A percentile compares a stretch with the other conserved stretches of the same genome.
These are phyloP conservation scores for Cyberlindnera bimundalis DNA, from an alignment of 805 yeast genomes.

Conservation along the genomic window DNA sequence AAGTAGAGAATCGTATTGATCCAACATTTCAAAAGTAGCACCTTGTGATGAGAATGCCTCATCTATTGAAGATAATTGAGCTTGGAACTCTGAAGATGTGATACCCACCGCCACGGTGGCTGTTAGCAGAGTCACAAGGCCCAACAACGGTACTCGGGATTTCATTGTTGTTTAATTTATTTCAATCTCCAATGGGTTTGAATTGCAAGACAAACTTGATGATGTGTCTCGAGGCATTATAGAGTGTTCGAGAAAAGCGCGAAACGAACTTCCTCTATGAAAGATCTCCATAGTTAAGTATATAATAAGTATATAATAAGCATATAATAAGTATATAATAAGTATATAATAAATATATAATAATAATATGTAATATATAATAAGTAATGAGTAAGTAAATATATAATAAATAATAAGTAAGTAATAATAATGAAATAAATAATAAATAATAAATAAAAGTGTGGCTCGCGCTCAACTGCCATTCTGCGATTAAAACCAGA, in stretches of 20 bases:
- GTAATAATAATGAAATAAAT: background rate
- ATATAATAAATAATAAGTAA: no score
- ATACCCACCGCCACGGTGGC: constrained; percentile 4
- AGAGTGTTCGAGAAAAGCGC: no score
- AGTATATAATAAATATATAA: no score
- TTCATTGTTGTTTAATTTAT: constrained; percentile 1
- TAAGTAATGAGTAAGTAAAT: background rate
- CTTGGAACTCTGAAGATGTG: constrained; percentile 13
- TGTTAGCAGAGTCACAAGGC: constrained; percentile 3
- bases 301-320: no score
- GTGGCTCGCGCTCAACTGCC: constrained; percentile 3
- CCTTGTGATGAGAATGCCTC: constrained; percentile 16
- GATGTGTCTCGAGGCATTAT: no score
- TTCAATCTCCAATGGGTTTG: no score
- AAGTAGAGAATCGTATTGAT: constrained; percentile 20
- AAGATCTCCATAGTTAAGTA: no score
- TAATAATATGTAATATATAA: no score
- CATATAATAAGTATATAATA: no score
- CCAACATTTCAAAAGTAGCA: constrained; percentile 21
- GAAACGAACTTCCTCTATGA: no score
- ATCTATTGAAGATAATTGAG: constrained; percentile 18
- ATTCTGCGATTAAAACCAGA: background rate
- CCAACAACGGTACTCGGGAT: constrained; percentile 1
- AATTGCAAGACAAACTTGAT: no score
- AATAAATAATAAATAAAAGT: background rate